Base-by-base conservation (phyloP, 306 rosid genomes). In the Pyrus pyrifolia region DNA sequence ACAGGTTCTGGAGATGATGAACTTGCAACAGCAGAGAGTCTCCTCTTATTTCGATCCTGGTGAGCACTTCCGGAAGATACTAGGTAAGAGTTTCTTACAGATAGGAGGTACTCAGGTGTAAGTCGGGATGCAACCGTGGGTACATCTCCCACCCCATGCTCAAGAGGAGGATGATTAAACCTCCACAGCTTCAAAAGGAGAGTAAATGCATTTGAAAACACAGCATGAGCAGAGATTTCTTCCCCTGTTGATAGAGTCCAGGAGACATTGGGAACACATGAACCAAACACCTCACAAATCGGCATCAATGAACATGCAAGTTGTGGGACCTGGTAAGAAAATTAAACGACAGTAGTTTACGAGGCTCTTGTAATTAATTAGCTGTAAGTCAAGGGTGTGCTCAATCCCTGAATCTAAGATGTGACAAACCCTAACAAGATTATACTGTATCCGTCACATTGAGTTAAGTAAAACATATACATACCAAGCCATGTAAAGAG, bases 261-360 rank as follows among this genome's bases (percentile, higher is more conserved):
- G n/a, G 95, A 81, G 82, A 86, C 77, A 79, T 88, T 86, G 3
- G 99, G 97, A 76, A 89, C 87, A 83, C 96, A 95, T 65, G 99
- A 95, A 46, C 99, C 99, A 55, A 92, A 95, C 78, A 95, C 96
- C 87, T 95, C 99, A 78, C 99, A 95, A 79, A 95, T 92, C 58
- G 99, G 97, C 99, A 95, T 95, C 87, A 95, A 79, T 21, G 97
- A 91, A 83, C 98, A 92, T 22, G 97, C 98, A 67, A 95, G 99
- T 80, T 92, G 99, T 40, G 99, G 99, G 75, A 89, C 96, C 99
- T 96, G 83, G 64, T 60, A 80, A 76, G 59, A 83, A 70, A 57
- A 78, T 52, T 66, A 66, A 19, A 75, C 73, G 21, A 53, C 17
- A 58, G 60, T 42, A 60, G 44, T 59, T 72, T 38, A 38, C 13